Base-by-base conservation (phyloP, 768 basidiomycete genomes). In the Rhodosporidiobolus sp. region DNA sequence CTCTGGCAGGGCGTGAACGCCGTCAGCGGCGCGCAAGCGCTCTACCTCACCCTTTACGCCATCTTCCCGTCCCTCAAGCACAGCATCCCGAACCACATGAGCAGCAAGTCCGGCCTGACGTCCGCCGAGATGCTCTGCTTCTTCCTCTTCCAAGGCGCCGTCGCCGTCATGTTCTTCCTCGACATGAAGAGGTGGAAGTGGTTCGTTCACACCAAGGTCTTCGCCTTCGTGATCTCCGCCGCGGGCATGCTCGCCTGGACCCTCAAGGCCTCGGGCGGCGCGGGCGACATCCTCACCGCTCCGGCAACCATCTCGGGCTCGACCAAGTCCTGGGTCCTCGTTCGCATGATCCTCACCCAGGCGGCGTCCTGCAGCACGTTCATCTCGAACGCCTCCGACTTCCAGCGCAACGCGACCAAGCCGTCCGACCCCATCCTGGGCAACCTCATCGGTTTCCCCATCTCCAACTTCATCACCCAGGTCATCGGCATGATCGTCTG, bases 221-320 rank as follows among this genome's bases (percentile, higher is more conserved):
- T 89, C 71, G 83, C 91, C 54, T 87, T 86, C 19, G 87, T 88
- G 7, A 83, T 84, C 55, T 89, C 89, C 14, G 88, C 87, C 28
- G 84, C 88, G 60, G 83, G 84, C 7, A 90, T 89, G 84, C 88
- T 91, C 81, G 60, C 89, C 73, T 89, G 90, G 88, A 87, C 87
- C 72, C 87, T 91, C 76, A 84, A 86, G 57, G 89, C 88, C 75
- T 89, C 89, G 0, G 86, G 87, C 63, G 90, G 90, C 46, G 86
- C 90, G 22, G 89, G 89, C 0, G 87, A 89, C 32, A 87, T 91
- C 76, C 82, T 92, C 63, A 85, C 83, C 46, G 87, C 88, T 70
- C 86, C 88, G 24, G 82, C 86, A 0, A 85, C 81, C 6, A 76
- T 91, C 30, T 86, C 88, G 74, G 90, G 91, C 53, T 86, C 86